Evolutionary conservation across 2,329 filamentous ascomycete species (phyloP).

Genomic region (Penicillium crustosum): DNA sequence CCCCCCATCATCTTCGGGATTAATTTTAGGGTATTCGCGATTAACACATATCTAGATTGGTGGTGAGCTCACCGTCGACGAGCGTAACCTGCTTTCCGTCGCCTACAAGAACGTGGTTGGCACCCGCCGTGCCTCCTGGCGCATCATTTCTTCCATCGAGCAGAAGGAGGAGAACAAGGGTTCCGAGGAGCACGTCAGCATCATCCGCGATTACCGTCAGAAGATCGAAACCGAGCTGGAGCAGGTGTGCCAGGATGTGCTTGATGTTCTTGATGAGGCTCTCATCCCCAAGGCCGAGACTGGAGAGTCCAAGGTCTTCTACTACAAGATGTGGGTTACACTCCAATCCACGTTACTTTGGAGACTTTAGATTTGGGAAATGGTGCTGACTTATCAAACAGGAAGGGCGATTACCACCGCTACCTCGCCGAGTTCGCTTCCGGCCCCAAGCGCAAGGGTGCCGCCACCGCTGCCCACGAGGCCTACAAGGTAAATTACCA

Average conservation of each 20-base stretch:
- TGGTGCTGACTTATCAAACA: slow-evolving; percentile 71
- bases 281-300: slow-evolving; percentile 94
- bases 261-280: slow-evolving; percentile 88
- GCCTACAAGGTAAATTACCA: slow-evolving; percentile 82
- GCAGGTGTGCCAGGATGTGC: slow-evolving; percentile 97
- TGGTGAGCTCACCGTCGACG: slow-evolving; percentile 68
- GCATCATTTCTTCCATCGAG: slow-evolving; percentile 99
- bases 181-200: slow-evolving; percentile 87
- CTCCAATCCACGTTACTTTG: too few relatives aligned
- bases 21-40: slow-evolving; percentile 11
- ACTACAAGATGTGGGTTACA: slow-evolving; percentile 89
- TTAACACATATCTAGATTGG: slow-evolving; percentile 52
- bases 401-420: slow-evolving; percentile 99
- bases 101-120: slow-evolving; percentile 99
- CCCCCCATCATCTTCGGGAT: slow-evolving; percentile 11
- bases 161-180: slow-evolving; percentile 99
- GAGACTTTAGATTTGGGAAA: slow-evolving; percentile 57
- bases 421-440: slow-evolving; percentile 96
- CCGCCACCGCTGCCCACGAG: slow-evolving; percentile 91
- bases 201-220: slow-evolving; percentile 95
- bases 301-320: slow-evolving; percentile 99
- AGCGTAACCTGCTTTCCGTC: slow-evolving; percentile 91
- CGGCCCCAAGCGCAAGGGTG: slow-evolving; percentile 92
- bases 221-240: slow-evolving; percentile 98
- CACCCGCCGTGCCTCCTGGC: slow-evolving; percentile 96